phyloP scores from a whole-genome alignment of 768 basidiomycete genomes.

The Lactifluus volemus region DNA sequence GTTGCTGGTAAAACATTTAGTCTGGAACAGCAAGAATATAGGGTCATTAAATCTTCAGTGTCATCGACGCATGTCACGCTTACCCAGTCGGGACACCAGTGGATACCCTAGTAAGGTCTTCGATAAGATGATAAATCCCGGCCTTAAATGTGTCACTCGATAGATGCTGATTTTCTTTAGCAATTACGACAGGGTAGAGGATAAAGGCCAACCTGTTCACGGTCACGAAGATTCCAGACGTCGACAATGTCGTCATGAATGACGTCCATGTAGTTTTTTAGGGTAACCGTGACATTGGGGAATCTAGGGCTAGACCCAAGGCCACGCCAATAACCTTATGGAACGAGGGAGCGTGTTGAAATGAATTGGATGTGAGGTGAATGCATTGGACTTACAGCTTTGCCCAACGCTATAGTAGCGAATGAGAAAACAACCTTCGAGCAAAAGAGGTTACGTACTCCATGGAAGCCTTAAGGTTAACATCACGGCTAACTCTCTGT shows the following conservation, averaged over 20 bases:
- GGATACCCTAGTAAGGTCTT: background rate
- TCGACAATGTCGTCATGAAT: background rate
- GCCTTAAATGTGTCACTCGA: background rate
- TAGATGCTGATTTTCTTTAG: background rate
- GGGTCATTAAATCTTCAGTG: too few relatives aligned
- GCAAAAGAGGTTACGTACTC: background rate
- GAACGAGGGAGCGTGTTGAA: background rate
- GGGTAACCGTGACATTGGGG: background rate
- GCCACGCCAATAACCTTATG: conserved; percentile 4
- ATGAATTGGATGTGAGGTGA: too few relatives aligned
- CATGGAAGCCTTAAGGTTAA: background rate
- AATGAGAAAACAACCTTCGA: background rate
- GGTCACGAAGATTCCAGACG: conserved; percentile 3
- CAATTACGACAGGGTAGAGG: background rate
- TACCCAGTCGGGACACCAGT: too few relatives aligned
- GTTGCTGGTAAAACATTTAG: background rate
- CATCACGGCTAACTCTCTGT: background rate
- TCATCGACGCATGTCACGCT: too few relatives aligned
- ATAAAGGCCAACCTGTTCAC: background rate
- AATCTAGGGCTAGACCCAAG: background rate
- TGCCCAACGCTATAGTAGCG: background rate
- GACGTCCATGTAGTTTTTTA: background rate
- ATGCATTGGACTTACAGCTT: background rate
- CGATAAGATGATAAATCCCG: background rate
- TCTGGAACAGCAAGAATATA: too few relatives aligned